Percentiles rank a stretch among this genome's conserved stretches.
Conservation (phyloP, 805 yeast genomes). For the Cyberlindnera euphorbiiphila region DNA sequence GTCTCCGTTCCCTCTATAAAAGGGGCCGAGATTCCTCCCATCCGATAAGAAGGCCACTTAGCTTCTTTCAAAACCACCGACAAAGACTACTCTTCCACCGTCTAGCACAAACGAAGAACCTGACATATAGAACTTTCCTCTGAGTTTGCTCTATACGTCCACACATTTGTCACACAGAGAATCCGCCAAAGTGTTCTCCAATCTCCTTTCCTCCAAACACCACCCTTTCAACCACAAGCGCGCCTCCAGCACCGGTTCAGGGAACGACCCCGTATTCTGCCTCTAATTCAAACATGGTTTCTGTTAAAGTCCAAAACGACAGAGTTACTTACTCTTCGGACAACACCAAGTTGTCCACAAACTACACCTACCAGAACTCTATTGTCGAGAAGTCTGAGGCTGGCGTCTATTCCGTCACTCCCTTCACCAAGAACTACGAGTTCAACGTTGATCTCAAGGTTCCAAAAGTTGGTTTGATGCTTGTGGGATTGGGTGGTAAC, state of each 20-base stretch:
- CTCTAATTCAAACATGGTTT: constrained; percentile 25
- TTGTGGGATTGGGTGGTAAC: constrained; percentile 96
- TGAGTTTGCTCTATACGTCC: constrained; percentile 3
- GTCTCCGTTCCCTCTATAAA: no score
- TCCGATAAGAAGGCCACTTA: no score
- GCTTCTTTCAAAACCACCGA: not conserved
- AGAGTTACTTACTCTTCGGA: constrained; percentile 46
- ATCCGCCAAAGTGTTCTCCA: constrained; percentile 26
- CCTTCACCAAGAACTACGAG: constrained; percentile 68
- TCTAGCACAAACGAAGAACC: not conserved
- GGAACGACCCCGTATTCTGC: constrained; percentile 20
- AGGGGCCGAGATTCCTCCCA: no score
- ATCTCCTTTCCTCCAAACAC: constrained; percentile 26
- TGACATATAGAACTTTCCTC: constrained; percentile 3
- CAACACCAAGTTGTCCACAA: constrained; percentile 46
- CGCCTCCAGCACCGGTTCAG: constrained; percentile 24
- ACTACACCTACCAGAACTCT: constrained; percentile 68
- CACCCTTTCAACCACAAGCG: constrained; percentile 30
- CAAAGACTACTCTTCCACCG: not conserved
- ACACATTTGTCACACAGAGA: constrained; percentile 5
- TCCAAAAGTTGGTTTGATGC: constrained; percentile 83
- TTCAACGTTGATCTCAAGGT: constrained; percentile 79
- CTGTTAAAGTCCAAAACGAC: constrained; percentile 48
- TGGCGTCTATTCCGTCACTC: constrained; percentile 60
- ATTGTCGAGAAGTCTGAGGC: constrained; percentile 46